phyloP scores from a whole-genome alignment of 805 yeast genomes.

The Wickerhamiella nectarea region DNA sequence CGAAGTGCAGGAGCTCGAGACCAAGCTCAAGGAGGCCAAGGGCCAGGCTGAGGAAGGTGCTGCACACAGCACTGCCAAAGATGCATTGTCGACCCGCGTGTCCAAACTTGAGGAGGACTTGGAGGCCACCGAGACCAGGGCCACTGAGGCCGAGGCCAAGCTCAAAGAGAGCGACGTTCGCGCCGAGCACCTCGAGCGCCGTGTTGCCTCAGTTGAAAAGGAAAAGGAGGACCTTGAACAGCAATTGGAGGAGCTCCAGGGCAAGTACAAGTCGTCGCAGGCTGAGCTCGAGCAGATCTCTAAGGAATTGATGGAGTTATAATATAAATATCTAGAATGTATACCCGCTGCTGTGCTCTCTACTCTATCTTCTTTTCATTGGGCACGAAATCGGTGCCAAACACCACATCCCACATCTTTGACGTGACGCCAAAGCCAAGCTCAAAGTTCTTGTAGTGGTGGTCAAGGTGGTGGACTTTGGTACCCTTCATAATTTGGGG shows the following conservation, averaged over 20 bases:
- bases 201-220: conserved; percentile 77
- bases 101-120: conserved; percentile 79
- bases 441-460: conserved; percentile 94
- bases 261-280: conserved; percentile 71
- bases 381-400: conserved; percentile 53
- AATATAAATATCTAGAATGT: conserved; percentile 28
- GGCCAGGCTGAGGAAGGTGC: conserved; percentile 82
- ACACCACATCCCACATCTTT: conserved; percentile 85
- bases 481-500: conserved; percentile 65
- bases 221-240: conserved; percentile 86
- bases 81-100: conserved; percentile 79
- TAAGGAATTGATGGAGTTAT: conserved; percentile 58
- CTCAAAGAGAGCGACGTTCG: conserved; percentile 90
- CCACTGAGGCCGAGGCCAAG: conserved; percentile 86
- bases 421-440: conserved; percentile 94
- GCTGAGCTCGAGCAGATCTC: conserved; percentile 93
- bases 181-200: conserved; percentile 91
- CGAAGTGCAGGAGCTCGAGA: conserved; percentile 60
- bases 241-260: conserved; percentile 77
- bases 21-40: conserved; percentile 46
- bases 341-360: neutral
- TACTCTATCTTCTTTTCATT: neutral
- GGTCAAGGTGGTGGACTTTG: conserved; percentile 89
- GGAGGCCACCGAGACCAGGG: conserved; percentile 78
- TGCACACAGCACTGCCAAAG: conserved; percentile 78